A percentile compares a stretch with the other conserved stretches of the same genome.
These are phyloP conservation scores for Coprinellus aureogranulatus DNA, from an alignment of 768 basidiomycete species.

Conservation along the genomic window DNA sequence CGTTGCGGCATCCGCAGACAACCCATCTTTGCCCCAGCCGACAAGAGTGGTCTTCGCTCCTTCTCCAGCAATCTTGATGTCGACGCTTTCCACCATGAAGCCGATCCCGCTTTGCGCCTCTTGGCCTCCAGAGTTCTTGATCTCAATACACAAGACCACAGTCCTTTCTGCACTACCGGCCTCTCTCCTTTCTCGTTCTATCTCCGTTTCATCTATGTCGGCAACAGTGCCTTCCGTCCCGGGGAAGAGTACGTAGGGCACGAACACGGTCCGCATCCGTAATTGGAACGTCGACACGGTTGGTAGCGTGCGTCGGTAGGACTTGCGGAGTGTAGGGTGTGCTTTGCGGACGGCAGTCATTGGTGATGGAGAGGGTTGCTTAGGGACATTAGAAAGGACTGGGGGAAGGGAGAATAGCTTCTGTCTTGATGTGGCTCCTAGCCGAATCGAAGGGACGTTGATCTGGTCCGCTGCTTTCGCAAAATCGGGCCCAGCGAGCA, in stretches of 20 bases:
- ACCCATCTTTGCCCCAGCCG: slow-evolving; percentile 58
- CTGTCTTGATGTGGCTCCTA: slow-evolving; percentile 66
- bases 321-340: slow-evolving; percentile 76
- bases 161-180: slow-evolving; percentile 78
- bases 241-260: slow-evolving; percentile 77
- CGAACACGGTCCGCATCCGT: slow-evolving; percentile 91
- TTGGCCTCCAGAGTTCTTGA: slow-evolving; percentile 78
- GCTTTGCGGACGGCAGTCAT: slow-evolving; percentile 47
- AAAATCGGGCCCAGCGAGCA: slow-evolving; percentile 57
- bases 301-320: slow-evolving; percentile 74
- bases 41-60: slow-evolving; percentile 50
- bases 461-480: slow-evolving; percentile 32
- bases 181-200: slow-evolving; percentile 56
- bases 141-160: slow-evolving; percentile 86
- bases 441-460: slow-evolving; percentile 64
- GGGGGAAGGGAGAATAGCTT: slow-evolving; percentile 64
- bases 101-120: slow-evolving; percentile 41
- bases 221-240: slow-evolving; percentile 28
- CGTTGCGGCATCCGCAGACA: slow-evolving; percentile 37
- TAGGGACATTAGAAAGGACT: slow-evolving; percentile 40
- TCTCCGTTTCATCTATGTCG: slow-evolving; percentile 39
- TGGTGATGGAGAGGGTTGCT: slow-evolving; percentile 47
- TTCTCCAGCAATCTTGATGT: slow-evolving; percentile 71
- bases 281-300: slow-evolving; percentile 84
- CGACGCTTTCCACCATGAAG: slow-evolving; percentile 74